Evolutionary conservation across 768 basidiomycete genomes (phyloP).

Genomic region (Suillus subluteus): DNA sequence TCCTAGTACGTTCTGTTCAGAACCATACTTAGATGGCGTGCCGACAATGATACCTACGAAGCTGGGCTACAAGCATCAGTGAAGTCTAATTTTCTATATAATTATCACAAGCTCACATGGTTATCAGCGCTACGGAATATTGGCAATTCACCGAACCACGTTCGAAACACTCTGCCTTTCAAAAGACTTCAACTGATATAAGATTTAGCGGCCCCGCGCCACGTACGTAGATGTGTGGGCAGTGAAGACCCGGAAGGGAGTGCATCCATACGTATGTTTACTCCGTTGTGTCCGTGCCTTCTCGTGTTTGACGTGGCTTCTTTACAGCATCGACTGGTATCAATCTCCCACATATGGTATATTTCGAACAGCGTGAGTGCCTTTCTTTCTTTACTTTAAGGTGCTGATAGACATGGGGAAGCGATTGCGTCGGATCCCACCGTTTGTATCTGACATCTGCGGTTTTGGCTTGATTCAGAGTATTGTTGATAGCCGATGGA

Average conservation of each 20-base stretch:
- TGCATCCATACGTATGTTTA: slow-evolving; percentile 45
- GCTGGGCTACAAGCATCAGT: slow-evolving; percentile 54
- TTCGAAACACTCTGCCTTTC: slow-evolving; percentile 14
- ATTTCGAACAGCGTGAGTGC: slow-evolving; percentile 48
- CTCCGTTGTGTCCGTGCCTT: background rate
- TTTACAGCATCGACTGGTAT: slow-evolving; percentile 48
- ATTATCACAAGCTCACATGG: slow-evolving; percentile 17
- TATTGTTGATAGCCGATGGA: background rate
- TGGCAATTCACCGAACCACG: slow-evolving; percentile 54
- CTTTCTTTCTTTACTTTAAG: slow-evolving; percentile 9
- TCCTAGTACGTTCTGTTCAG: background rate
- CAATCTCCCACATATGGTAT: slow-evolving; percentile 48
- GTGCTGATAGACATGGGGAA: slow-evolving; percentile 17
- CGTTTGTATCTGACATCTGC: slow-evolving; percentile 29
- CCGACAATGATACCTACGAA: slow-evolving; percentile 50
- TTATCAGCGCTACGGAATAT: slow-evolving; percentile 41
- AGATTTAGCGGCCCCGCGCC: slow-evolving; percentile 33
- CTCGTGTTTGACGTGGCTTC: slow-evolving; percentile 1
- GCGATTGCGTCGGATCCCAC: slow-evolving; percentile 37
- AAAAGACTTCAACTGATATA: background rate
- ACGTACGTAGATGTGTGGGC: slow-evolving; percentile 44
- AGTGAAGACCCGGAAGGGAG: slow-evolving; percentile 54
- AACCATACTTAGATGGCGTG: slow-evolving; percentile 44
- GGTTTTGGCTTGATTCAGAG: background rate
- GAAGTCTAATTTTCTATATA: slow-evolving; percentile 8